phyloP scores from a whole-genome alignment of 768 basidiomycete genomes.

The Boletales sp. region DNA sequence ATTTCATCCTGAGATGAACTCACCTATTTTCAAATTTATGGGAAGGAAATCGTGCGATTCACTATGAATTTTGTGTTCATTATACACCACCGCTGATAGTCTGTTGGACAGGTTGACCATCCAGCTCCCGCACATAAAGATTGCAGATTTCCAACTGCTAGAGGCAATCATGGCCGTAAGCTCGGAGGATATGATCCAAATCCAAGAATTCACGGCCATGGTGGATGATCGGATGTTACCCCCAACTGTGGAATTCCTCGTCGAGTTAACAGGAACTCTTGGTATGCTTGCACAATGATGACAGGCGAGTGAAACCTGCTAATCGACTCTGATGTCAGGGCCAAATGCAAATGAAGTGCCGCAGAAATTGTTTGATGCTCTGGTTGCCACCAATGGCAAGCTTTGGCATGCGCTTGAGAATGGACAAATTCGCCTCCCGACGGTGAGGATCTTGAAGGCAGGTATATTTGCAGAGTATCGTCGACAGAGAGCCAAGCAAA shows the following conservation, averaged over 20 bases:
- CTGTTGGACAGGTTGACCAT: slow-evolving; percentile 2
- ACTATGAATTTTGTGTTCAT: neutral
- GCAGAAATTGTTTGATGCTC: slow-evolving; percentile 8
- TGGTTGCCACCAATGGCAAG: neutral
- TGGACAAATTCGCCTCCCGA: slow-evolving; percentile 10
- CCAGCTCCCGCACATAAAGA: neutral
- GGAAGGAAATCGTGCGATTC: slow-evolving; percentile 18
- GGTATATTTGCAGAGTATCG: slow-evolving; percentile 21
- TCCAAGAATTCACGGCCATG: slow-evolving; percentile 11
- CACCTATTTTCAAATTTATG: slow-evolving; percentile 8
- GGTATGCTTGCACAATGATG: slow-evolving; percentile 4
- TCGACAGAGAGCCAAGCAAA: slow-evolving; percentile 6
- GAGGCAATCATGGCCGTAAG: neutral
- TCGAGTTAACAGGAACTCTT: slow-evolving; percentile 8
- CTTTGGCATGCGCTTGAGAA: neutral
- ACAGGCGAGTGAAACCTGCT: neutral
- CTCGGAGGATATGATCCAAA: slow-evolving; percentile 1
- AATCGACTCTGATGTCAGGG: slow-evolving; percentile 1
- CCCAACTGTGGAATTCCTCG: slow-evolving; percentile 10
- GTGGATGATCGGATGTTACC: slow-evolving; percentile 10
- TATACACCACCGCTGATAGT: neutral
- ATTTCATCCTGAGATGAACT: neutral
- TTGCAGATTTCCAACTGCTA: slow-evolving; percentile 11
- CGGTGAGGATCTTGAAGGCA: slow-evolving; percentile 17
- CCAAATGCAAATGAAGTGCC: neutral